Conservation (phyloP, 139 green algal genomes). For the Diplosphaera chodatii region DNA sequence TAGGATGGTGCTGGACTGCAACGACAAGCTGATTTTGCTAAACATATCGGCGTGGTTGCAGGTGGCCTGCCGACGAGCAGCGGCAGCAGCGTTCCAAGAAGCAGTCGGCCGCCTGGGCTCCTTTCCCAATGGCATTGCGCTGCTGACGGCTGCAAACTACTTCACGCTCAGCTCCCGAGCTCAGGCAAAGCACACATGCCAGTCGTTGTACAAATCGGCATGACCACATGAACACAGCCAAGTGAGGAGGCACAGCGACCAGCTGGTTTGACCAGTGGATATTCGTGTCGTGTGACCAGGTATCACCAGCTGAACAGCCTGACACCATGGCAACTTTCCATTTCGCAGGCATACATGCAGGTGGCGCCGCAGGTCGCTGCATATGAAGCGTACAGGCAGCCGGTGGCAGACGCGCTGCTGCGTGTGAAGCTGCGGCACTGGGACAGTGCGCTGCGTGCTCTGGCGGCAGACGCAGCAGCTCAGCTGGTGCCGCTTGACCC, state of each 20-base stretch:
- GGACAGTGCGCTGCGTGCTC: constrained; percentile 73
- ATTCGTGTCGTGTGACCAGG: too few species aligned
- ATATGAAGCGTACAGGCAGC: constrained; percentile 47
- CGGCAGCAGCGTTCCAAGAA: constrained; percentile 94
- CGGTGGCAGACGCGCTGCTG: constrained; percentile 72
- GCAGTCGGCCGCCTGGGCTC: constrained; percentile 80
- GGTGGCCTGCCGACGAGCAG: constrained; percentile 80
- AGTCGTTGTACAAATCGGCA: too few species aligned
- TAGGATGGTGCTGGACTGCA: too few species aligned
- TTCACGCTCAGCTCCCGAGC: constrained; percentile 65
- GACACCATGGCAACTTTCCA: neutral
- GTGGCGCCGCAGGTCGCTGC: constrained; percentile 53
- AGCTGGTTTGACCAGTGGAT: too few species aligned
- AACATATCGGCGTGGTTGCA: constrained; percentile 14
- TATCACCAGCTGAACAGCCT: too few species aligned
- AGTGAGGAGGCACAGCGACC: too few species aligned
- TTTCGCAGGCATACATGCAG: constrained; percentile 49
- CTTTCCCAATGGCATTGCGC: constrained; percentile 85
- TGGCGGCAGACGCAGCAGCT: constrained; percentile 66
- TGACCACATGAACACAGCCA: too few species aligned
- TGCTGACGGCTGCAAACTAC: constrained; percentile 88
- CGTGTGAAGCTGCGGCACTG: constrained; percentile 82
- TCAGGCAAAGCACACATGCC: too few species aligned
- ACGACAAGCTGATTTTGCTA: neutral
- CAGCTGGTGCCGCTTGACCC: constrained; percentile 51